Conservation (phyloP, 306 rosid species). For the Prinsepia uniflora region DNA sequence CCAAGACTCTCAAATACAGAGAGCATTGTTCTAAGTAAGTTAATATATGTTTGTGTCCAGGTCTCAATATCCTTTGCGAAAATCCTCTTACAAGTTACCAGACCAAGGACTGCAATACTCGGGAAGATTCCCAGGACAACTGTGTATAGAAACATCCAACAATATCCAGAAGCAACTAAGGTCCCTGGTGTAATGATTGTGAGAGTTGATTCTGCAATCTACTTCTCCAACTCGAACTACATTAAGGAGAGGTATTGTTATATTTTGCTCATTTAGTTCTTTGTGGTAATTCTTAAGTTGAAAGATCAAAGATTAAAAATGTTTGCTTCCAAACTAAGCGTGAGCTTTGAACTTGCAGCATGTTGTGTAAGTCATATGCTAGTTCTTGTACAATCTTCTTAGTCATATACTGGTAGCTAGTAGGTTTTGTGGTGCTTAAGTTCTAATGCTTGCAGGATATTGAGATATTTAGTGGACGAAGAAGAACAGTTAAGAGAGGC, state of each 20-base stretch:
- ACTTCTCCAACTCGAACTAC: conserved; percentile 92
- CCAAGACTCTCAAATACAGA: conserved; percentile 14
- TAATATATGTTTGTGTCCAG: conserved; percentile 29
- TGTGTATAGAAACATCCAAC: conserved; percentile 84
- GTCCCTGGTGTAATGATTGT: conserved; percentile 74
- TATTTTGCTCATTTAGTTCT: conserved; percentile 1
- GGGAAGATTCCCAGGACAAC: conserved; percentile 83
- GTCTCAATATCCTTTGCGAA: conserved; percentile 90
- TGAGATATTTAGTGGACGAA: conserved; percentile 84
- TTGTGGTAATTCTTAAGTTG: not conserved
- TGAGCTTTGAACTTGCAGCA: conserved; percentile 2
- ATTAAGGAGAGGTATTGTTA: conserved; percentile 74
- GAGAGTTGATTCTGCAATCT: conserved; percentile 89
- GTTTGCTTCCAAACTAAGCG: conserved; percentile 6
- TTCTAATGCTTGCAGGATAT: conserved; percentile 49
- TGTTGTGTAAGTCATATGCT: conserved; percentile 3
- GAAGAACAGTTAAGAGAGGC: conserved; percentile 54
- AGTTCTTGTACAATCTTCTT: not conserved
- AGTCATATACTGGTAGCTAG: not conserved
- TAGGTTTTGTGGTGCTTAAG: conserved; percentile 13
- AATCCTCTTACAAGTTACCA: conserved; percentile 87
- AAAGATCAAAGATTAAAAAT: not conserved
- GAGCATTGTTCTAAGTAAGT: conserved; percentile 16
- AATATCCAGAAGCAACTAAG: conserved; percentile 82
- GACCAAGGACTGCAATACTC: conserved; percentile 81